Evolutionary conservation across 176 grass and related monocot species (phyloP), one percentile per base, ranked within the genome.

Genomic region (Secale cereale): DNA sequence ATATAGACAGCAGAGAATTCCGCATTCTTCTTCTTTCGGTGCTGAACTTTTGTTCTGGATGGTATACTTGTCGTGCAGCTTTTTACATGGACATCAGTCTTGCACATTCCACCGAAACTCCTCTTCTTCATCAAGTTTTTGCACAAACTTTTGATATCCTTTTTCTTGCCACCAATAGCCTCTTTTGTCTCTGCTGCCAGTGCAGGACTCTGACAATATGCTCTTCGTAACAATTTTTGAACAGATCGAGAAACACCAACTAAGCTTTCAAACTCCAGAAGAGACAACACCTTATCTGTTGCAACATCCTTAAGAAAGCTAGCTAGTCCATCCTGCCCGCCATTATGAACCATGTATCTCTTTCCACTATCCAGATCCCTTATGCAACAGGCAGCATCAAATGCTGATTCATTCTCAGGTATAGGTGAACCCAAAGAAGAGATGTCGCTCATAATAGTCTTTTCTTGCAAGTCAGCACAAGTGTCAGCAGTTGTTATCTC

Each of bases 1-100:
- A 92, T 86, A 68, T 76, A 91, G 43, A 99, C 78, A 32, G 90
- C 90, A 33, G 97, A 92, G 66, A 99, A 96, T 75, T 99, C 97
- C 59, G 71, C 84, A 59, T 41, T 63, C 1, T 80, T 92, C 87
- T 96, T 99, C 78, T 82, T 92, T 43, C 88, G 81, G 14, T 86
- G 86, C 46, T 79, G 78, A 76, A 99, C 97, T 56, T 66, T 85
- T 90, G 85, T 85, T 85, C 86, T 84, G 7, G 64, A 77, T 48
- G 91, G 90, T 45, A 70, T 61, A 19, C 23, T 46, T 40, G 60
- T 85, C 50, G 80, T 74, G 57, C 79, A 81, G 64, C 70, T 87
- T 76, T 87, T 88, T 65, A 89, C 67, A 79, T 87, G 70, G 76
- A 83, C 72, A 79, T 92, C 91, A 25, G 85, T 62, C 72, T 86